Percentiles rank a stretch among this genome's conserved stretches.
Evolutionary conservation across 441 rosid genomes (phyloP).

Genomic region (Melianthus villosus): DNA sequence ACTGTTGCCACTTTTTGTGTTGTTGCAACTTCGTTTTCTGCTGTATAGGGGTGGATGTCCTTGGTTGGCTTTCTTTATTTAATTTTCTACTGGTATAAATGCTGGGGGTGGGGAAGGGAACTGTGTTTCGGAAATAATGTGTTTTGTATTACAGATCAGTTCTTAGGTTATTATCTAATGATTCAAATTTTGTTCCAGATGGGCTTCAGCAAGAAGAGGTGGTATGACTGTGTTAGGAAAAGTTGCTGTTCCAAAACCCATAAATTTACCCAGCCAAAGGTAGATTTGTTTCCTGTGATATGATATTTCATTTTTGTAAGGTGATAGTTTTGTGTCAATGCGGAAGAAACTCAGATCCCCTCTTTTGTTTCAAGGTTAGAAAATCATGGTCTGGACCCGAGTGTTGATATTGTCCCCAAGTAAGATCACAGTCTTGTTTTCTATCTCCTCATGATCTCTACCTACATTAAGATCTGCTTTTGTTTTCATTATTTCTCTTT

Average conservation of each 20-base stretch:
- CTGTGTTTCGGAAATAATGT: not conserved
- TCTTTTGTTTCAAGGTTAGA: slow-evolving; percentile 60
- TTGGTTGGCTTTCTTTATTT: too few relatives aligned
- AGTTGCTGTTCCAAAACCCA: slow-evolving; percentile 92
- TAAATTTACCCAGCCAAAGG: slow-evolving; percentile 97
- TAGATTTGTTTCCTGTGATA: slow-evolving; percentile 16
- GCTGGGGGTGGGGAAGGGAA: not conserved
- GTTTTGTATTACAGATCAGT: slow-evolving; percentile 13
- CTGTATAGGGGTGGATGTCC: too few relatives aligned
- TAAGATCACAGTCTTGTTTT: slow-evolving; percentile 24
- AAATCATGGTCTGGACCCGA: slow-evolving; percentile 88
- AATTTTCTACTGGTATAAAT: not conserved
- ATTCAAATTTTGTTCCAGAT: slow-evolving; percentile 28
- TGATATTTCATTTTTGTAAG: not conserved
- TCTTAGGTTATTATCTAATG: slow-evolving; percentile 2
- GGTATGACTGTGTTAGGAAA: slow-evolving; percentile 89
- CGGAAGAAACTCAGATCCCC: slow-evolving; percentile 8
- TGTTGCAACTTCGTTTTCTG: too few relatives aligned
- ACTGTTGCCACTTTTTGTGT: too few relatives aligned
- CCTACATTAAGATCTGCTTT: too few relatives aligned
- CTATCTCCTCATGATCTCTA: not conserved
- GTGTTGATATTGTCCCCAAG: slow-evolving; percentile 98
- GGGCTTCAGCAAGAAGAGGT: slow-evolving; percentile 74
- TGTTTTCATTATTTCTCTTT: too few relatives aligned
- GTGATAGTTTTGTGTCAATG: not conserved